Conservation (phyloP, 2,329 filamentous ascomycete genomes). For the Fusarium xylarioides region DNA sequence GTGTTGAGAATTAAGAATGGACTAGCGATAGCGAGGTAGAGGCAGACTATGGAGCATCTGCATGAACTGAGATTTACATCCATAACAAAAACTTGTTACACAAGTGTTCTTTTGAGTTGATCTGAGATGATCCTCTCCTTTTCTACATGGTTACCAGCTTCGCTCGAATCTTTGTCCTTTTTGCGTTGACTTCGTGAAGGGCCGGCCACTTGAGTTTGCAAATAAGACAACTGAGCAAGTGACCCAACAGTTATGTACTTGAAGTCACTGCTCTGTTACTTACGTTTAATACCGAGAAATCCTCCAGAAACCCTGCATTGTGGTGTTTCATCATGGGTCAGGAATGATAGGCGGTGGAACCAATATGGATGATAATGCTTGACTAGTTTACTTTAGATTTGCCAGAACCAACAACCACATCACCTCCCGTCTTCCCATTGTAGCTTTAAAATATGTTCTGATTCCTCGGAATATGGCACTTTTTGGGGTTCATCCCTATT, state of each 20-base stretch:
- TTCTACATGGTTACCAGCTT: background rate
- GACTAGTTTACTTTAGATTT: background rate
- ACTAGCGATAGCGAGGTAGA: background rate
- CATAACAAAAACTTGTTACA: background rate
- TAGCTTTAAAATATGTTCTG: background rate
- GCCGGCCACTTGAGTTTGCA: background rate
- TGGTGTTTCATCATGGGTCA: slow-evolving; percentile 9
- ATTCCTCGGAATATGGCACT: background rate
- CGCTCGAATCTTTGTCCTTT: background rate
- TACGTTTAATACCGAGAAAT: background rate
- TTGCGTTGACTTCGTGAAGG: background rate
- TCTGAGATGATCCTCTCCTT: background rate
- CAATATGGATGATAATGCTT: slow-evolving; percentile 3
- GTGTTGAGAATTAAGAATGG: slow-evolving; percentile 11
- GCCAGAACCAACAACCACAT: slow-evolving; percentile 9
- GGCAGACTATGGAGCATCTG: background rate
- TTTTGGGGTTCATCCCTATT: background rate
- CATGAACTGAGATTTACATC: background rate
- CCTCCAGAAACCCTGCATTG: background rate
- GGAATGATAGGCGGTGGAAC: slow-evolving; percentile 7
- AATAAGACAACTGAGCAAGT: background rate
- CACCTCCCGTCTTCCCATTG: background rate
- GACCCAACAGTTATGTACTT: background rate
- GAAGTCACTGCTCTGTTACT: background rate
- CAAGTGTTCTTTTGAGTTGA: background rate